A percentile compares a stretch with the other conserved stretches of the same genome.
Conservation (phyloP, 768 basidiomycete species). For the Naganishia randhawae region DNA sequence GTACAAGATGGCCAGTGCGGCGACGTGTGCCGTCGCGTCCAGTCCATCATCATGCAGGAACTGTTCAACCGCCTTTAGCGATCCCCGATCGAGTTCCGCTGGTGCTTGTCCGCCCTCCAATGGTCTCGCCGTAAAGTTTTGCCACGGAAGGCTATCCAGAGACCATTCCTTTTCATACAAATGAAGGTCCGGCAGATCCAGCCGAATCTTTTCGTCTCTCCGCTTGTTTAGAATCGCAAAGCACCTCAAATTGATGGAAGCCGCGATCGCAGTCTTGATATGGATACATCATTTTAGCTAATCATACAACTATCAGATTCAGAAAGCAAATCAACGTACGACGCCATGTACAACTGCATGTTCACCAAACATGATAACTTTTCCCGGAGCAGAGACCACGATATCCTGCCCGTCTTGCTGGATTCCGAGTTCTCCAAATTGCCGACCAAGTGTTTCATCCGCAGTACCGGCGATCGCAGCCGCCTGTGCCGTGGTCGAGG, state of each 20-base stretch:
- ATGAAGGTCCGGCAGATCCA: constrained; percentile 80
- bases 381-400: constrained; percentile 90
- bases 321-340: constrained; percentile 57
- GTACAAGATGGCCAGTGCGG: constrained; percentile 79
- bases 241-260: constrained; percentile 90
- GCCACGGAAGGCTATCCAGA: constrained; percentile 54
- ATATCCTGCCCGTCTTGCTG: constrained; percentile 38
- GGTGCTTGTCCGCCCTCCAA: constrained; percentile 49
- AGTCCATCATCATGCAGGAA: constrained; percentile 39
- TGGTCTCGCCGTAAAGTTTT: constrained; percentile 37
- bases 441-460: constrained; percentile 13
- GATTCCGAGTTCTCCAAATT: constrained; percentile 7
- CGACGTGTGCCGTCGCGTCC: constrained; percentile 50
- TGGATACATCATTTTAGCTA: constrained; percentile 18
- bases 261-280: constrained; percentile 81
- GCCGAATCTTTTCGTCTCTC: constrained; percentile 65
- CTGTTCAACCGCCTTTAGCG: constrained; percentile 67
- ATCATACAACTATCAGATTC: constrained; percentile 9
- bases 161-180: constrained; percentile 81
- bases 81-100: constrained; percentile 67
- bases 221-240: constrained; percentile 78
- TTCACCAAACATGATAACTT: constrained; percentile 96
- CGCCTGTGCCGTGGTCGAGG: background rate
- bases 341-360: constrained; percentile 98
- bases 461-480: constrained; percentile 11